Percentiles rank a stretch among this genome's conserved stretches.
These are phyloP conservation scores for Solanum sitiens DNA, from an alignment of 257 asterid species.

Conservation along the genomic window DNA sequence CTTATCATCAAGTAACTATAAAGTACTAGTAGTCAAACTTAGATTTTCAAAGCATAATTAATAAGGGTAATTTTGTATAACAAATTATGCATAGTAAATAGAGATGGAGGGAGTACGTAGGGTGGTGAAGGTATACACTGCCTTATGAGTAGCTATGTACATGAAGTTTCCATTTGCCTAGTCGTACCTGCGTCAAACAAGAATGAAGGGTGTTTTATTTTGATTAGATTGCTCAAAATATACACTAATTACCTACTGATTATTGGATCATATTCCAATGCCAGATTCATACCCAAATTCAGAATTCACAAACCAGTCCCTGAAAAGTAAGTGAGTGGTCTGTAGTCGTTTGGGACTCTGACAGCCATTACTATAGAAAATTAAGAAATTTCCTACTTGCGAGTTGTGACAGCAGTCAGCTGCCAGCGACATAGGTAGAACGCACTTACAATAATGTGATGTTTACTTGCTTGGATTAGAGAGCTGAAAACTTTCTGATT, in stretches of 20 bases:
- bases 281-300: background rate
- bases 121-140: background rate
- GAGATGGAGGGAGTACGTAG: background rate
- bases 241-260: background rate
- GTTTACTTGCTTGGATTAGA: background rate
- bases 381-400: background rate
- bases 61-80: background rate
- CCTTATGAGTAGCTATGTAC: background rate
- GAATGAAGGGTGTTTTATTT: background rate
- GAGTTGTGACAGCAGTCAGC: background rate
- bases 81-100: background rate
- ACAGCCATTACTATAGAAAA: background rate
- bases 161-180: background rate
- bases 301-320: background rate
- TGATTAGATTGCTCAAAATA: background rate
- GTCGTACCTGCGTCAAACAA: background rate
- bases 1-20: background rate
- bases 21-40: background rate
- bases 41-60: background rate
- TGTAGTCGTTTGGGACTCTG: background rate
- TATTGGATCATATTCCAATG: background rate
- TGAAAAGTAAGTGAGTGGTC: background rate
- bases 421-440: background rate
- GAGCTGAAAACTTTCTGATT: background rate
- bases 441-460: background rate